Evolutionary conservation across 805 yeast genomes (phyloP), one percentile per base, ranked within the genome.

Genomic region (Ogataea wickerhamii): DNA sequence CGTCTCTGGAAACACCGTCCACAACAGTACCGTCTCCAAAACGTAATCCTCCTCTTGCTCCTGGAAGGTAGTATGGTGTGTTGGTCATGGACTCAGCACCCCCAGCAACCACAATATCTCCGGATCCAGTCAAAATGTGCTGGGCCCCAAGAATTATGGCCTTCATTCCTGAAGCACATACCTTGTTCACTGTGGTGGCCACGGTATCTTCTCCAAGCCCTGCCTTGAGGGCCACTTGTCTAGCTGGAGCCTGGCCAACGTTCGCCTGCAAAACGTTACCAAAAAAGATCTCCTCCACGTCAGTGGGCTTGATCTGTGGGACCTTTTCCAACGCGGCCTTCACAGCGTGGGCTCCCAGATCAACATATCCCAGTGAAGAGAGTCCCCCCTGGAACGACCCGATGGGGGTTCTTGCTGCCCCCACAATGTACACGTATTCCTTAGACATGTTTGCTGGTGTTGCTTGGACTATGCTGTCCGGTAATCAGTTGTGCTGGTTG

Each of bases 51-150:
- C 70, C 57, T 69, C 99, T 84, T 29, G 93, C 88, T 41, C 78
- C 60, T 41, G 95, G 93, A 40, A 87, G 58, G 62, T 91, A 91
- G 74, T 89, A 91, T 38, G 98, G 98, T 24, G 89, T 78, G 61
- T 93, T 91, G 43, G 96, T 73, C 98, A 93, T 91, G 41, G 95
- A 83, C 69, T 93, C 98, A 52, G 96, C 93, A 60, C 98, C 98
- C 52, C 98, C 98, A 23, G 93, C 94, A 49, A 93, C 84, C 32
- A 93, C 93, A 43, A 93, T 81, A 57, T 89, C 96, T 40, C 96
- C 95, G 47, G 74, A 71, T 38, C 98, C 97, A 49, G 93, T 76
- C 58, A 84, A 64, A 53, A 91, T 89, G 37, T 89, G 70, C 69
- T 89, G 98, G 28, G 97, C 88, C 46, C 86, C 98, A 43, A 85